Conservation (phyloP, 352 stramenopile species). For the Phytophthora ramorum region DNA sequence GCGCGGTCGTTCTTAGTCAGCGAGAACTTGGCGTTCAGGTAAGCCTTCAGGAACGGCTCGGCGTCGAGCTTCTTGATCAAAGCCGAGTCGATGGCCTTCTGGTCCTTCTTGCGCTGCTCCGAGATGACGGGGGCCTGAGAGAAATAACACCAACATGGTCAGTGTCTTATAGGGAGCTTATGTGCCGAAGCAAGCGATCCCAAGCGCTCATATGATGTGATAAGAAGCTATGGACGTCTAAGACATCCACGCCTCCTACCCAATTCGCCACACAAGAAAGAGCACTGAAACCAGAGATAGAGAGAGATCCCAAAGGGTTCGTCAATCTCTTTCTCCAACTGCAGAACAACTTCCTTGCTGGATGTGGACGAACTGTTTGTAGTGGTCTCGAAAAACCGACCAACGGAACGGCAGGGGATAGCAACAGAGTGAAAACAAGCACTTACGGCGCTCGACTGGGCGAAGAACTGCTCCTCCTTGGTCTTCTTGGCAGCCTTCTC, state of each 20-base stretch:
- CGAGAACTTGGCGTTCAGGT: conserved; percentile 99
- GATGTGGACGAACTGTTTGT: conserved; percentile 4
- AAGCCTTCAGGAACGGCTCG: conserved; percentile 96
- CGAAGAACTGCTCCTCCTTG: conserved; percentile 99
- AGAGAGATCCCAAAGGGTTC: conserved; percentile 44
- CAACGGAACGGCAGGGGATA: conserved; percentile 25
- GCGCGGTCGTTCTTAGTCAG: conserved; percentile 97
- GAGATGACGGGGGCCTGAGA: conserved; percentile 91
- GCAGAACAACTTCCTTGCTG: conserved; percentile 2
- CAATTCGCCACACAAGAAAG: conserved; percentile 17
- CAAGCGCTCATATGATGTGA: conserved; percentile 81
- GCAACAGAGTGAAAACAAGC: conserved; percentile 1
- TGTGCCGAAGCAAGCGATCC: conserved; percentile 87
- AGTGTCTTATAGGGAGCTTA: conserved; percentile 84
- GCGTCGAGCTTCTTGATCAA: conserved; percentile 88
- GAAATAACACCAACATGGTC: conserved; percentile 12
- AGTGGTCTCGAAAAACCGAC: conserved; percentile 21
- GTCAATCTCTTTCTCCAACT: conserved; percentile 20
- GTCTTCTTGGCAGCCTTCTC: conserved; percentile 91
- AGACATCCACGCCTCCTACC: conserved; percentile 7
- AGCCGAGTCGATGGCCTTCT: conserved; percentile 97
- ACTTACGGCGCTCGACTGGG: conserved; percentile 88
- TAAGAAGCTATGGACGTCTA: conserved; percentile 5
- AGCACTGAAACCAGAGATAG: neutral
- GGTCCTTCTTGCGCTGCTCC: conserved; percentile 98